Conservation (phyloP, 208 protist genomes). For the Trichomonas tenax region DNA sequence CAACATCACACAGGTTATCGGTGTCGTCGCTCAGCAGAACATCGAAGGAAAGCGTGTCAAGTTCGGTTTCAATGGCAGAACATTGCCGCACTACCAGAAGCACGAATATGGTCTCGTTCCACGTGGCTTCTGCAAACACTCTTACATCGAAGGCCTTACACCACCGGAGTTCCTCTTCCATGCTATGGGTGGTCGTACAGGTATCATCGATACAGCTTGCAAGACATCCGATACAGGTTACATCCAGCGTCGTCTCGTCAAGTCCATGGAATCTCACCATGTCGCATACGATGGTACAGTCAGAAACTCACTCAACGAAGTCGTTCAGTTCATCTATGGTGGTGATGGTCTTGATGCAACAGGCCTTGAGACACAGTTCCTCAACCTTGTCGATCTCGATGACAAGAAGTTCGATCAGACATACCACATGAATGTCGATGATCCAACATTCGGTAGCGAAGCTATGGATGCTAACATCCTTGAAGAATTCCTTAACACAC, state of each 20-base stretch:
- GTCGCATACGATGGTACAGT: constrained; percentile 92
- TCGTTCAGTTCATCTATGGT: constrained; percentile 89
- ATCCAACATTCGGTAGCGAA: constrained; percentile 50
- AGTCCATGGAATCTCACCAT: constrained; percentile 92
- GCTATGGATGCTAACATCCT: constrained; percentile 40
- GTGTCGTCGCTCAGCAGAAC: constrained; percentile 98
- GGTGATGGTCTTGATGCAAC: constrained; percentile 92
- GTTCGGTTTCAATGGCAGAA: constrained; percentile 77
- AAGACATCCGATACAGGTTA: constrained; percentile 97
- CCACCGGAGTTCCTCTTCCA: constrained; percentile 99
- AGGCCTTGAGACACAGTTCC: constrained; percentile 60
- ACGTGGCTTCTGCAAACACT: constrained; percentile 91
- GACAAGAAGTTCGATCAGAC: constrained; percentile 31
- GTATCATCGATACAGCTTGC: constrained; percentile 98
- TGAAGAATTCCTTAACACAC: background rate
- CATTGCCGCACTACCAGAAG: constrained; percentile 90
- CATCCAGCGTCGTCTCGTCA: constrained; percentile 63
- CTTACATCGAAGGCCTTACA: constrained; percentile 87
- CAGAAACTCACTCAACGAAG: constrained; percentile 72
- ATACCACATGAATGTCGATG: constrained; percentile 26
- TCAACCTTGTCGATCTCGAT: constrained; percentile 30
- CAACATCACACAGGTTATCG: constrained; percentile 97
- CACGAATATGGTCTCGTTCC: constrained; percentile 88
- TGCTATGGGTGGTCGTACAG: constrained; percentile 93
- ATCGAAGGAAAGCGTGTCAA: constrained; percentile 94